Conservation (phyloP, 2,329 filamentous ascomycete genomes). For the Penicillium vulpinum region DNA sequence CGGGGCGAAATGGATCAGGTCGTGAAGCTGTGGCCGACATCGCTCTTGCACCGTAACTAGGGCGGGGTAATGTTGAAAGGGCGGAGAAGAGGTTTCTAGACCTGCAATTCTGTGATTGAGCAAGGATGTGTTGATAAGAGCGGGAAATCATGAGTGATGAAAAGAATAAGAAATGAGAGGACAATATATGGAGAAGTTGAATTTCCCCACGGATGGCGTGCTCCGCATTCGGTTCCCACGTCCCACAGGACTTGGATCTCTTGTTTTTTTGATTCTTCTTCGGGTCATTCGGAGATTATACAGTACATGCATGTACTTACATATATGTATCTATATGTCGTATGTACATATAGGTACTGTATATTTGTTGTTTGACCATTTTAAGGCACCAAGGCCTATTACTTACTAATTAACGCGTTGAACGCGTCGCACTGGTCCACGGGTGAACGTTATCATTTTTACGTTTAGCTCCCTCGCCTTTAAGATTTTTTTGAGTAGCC, state of each 20-base stretch:
- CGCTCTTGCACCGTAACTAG: constrained; percentile 28
- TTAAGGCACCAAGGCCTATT: constrained; percentile 3
- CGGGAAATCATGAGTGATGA: constrained; percentile 11
- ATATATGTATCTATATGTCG: neutral
- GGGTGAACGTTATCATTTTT: neutral
- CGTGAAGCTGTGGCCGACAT: constrained; percentile 43
- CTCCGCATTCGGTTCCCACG: constrained; percentile 8
- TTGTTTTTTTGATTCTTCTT: neutral
- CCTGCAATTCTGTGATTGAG: constrained; percentile 1
- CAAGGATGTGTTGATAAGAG: constrained; percentile 1
- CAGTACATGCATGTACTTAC: neutral
- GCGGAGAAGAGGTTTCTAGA: neutral
- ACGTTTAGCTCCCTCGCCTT: neutral
- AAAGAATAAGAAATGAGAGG: constrained; percentile 3
- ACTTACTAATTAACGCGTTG: constrained; percentile 6
- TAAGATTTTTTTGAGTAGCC: neutral
- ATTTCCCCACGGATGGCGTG: constrained; percentile 21
- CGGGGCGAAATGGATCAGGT: constrained; percentile 48
- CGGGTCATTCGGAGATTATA: neutral
- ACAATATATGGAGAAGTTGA: neutral
- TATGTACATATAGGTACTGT: neutral
- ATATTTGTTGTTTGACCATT: neutral
- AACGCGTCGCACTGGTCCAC: constrained; percentile 2
- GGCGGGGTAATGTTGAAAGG: constrained; percentile 19
- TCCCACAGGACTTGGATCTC: neutral